These are phyloP conservation scores for Nephelium lappaceum DNA, from an alignment of 345 rosid genomes.

Conservation along the genomic window DNA sequence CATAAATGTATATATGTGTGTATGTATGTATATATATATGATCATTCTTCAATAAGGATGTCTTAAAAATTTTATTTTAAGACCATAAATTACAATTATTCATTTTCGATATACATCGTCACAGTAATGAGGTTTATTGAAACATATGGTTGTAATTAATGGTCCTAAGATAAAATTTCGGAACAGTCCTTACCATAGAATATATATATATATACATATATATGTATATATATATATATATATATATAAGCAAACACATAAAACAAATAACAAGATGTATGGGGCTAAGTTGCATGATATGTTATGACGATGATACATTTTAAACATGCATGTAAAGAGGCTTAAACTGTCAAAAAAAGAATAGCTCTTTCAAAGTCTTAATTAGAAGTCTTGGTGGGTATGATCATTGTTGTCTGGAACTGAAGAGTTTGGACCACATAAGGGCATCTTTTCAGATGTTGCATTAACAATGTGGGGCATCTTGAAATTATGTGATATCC, in stretches of 20 bases:
- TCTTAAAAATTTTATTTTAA: too few species aligned
- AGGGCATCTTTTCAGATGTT: conserved; percentile 52
- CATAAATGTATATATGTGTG: too few species aligned
- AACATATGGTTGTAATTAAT: too few species aligned
- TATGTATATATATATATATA: too few species aligned
- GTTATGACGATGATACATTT: conserved; percentile 24
- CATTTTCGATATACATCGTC: too few species aligned
- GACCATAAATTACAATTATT: too few species aligned
- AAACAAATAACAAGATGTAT: conserved; percentile 23
- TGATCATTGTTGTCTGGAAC: conserved; percentile 47
- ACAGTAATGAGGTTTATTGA: too few species aligned
- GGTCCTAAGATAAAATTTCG: too few species aligned
- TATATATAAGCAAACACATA: not conserved
- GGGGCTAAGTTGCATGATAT: conserved; percentile 12
- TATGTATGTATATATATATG: too few species aligned
- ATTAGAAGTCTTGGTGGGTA: conserved; percentile 42
- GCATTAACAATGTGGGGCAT: conserved; percentile 40
- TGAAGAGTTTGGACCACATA: conserved; percentile 50
- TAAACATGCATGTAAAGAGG: conserved; percentile 21
- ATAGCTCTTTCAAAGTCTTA: conserved; percentile 39
- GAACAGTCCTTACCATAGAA: too few species aligned
- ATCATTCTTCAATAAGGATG: too few species aligned
- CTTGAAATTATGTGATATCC: conserved; percentile 26
- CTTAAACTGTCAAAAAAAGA: conserved; percentile 37
- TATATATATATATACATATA: too few species aligned